Conservation (phyloP, 345 rosid species). For the Salix purpurea region DNA sequence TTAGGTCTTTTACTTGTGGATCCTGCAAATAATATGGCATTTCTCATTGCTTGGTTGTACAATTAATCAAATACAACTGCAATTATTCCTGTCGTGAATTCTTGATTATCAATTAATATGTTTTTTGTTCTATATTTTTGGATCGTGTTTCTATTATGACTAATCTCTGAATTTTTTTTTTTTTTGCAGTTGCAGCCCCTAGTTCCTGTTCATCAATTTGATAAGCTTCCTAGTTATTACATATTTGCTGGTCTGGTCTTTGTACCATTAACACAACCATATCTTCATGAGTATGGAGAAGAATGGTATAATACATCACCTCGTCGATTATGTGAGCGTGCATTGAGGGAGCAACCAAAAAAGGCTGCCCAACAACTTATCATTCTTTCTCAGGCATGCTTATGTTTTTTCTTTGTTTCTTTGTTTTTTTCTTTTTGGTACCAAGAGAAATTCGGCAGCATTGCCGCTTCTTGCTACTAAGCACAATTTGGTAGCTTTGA, state of each 20-base stretch:
- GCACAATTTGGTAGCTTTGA: neutral
- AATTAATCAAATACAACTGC: neutral
- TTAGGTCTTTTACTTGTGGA: neutral
- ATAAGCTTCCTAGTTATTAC: slow-evolving; percentile 78
- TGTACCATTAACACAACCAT: slow-evolving; percentile 81
- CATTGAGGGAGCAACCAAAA: slow-evolving; percentile 68
- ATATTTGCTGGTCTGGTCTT: slow-evolving; percentile 94
- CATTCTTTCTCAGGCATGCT: slow-evolving; percentile 78
- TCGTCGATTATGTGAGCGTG: slow-evolving; percentile 72
- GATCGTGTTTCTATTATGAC: neutral
- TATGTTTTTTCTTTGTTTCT: neutral
- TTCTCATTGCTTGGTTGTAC: neutral
- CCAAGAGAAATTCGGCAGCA: neutral
- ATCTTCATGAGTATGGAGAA: slow-evolving; percentile 86
- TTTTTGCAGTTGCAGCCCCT: slow-evolving; percentile 70
- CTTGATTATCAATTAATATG: neutral
- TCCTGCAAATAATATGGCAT: neutral
- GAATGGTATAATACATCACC: slow-evolving; percentile 92
- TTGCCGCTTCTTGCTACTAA: neutral
- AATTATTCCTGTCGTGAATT: neutral
- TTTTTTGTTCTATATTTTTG: neutral
- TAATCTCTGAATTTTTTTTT: neutral
- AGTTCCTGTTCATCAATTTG: slow-evolving; percentile 88
- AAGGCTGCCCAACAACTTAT: slow-evolving; percentile 71
- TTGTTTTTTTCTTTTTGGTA: neutral